Evolutionary conservation across 129 eudicot species (phyloP), one percentile per base, ranked within the genome.

Genomic region (Chrysanthemum makinoi): DNA sequence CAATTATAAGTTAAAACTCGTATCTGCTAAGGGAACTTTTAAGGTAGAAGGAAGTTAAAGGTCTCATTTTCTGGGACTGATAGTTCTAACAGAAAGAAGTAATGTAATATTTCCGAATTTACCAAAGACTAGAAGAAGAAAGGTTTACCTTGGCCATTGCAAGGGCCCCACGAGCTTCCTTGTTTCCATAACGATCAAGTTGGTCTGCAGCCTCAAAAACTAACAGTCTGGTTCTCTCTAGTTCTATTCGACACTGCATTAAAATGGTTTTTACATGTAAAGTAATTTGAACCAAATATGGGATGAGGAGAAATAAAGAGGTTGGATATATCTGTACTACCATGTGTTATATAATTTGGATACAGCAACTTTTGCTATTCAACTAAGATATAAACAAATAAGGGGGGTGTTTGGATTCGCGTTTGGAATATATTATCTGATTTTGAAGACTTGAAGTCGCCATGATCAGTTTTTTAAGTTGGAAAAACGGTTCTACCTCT

Each of bases 141-240:
- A 43, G 44, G 58, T 49, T 39, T 81, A 95, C 99, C 99, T 95
- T 95, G 39, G 99, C 99, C 99, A 95, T 95, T 14, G 99, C 99
- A 44, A 95, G 85, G 63, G 79, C 83, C 47, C 97, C 99, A 70
- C 93, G 97, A 60, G 99, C 97, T 70, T 81, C 76, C 79, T 90
- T 95, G 82, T 90, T 95, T 53, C 99, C 99, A 75, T 85, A 82
- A 22, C 88, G 83, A 76, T 95, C 99, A 63, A 95, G 99, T 77
- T 95, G 97, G 81, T 90, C 97, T 20, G 99, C 97, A 62, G 99
- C 99, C 81, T 95, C 96, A 35, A 95, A 80, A 68, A 95, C 97
- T 69, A 95, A 61, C 55, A 95, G 80, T 75, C 99, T 79, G 26
- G 97, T 83, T 68, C 84, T 80, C 78, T 95, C 99, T 55, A 95